Percentiles rank a stretch among this genome's conserved stretches.
Evolutionary conservation across 495 filamentous ascomycete genomes (phyloP).

Genomic region (Cladorrhinum samala): DNA sequence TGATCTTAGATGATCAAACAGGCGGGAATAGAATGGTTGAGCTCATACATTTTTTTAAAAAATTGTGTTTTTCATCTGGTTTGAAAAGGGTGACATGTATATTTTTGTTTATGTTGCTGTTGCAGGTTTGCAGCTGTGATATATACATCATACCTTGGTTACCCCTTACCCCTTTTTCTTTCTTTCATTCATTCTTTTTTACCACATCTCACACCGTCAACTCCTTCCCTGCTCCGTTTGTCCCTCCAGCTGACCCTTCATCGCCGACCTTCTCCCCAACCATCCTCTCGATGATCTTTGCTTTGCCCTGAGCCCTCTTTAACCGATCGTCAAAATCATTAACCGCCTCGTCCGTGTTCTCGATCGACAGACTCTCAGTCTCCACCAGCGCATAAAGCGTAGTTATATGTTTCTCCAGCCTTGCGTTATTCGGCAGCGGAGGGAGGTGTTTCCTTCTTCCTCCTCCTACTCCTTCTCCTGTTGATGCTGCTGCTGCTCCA

Average conservation of each 20-base stretch:
- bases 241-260: background rate
- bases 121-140: too few relatives aligned
- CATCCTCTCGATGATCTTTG: slow-evolving; percentile 71
- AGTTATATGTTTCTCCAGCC: slow-evolving; percentile 68
- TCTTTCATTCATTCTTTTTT: background rate
- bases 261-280: slow-evolving; percentile 48
- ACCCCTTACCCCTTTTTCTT: too few relatives aligned
- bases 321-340: slow-evolving; percentile 79
- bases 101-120: too few relatives aligned
- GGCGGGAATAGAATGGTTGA: too few relatives aligned
- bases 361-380: slow-evolving; percentile 65
- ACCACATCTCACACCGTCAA: background rate
- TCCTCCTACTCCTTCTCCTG: background rate
- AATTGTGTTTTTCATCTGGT: too few relatives aligned
- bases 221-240: background rate
- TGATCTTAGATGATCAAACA: too few relatives aligned
- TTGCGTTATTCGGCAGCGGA: slow-evolving; percentile 48
- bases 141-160: too few relatives aligned
- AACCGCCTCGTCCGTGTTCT: slow-evolving; percentile 79
- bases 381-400: slow-evolving; percentile 71
- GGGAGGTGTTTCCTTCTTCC: slow-evolving; percentile 8
- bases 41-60: too few relatives aligned
- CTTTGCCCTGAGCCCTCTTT: slow-evolving; percentile 71
- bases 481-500: slow-evolving; percentile 8
- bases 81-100: too few relatives aligned